Base-by-base conservation (phyloP, 768 basidiomycete genomes). In the Rhizopogon roseolus region DNA sequence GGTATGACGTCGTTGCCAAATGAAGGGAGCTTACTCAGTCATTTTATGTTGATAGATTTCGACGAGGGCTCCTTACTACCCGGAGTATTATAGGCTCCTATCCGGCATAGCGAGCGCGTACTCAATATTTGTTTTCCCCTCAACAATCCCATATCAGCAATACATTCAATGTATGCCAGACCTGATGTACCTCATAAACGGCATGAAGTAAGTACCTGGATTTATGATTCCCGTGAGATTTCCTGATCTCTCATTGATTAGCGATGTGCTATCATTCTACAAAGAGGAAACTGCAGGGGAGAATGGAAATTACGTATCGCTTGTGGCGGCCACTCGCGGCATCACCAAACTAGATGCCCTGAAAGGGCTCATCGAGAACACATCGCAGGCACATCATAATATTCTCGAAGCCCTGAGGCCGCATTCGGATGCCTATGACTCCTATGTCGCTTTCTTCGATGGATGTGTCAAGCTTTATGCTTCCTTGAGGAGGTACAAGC, bases 261-360 rank as follows among this genome's bases (percentile, higher is more conserved):
- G 74, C 54, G 74, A 77, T 40, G 57, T 76, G 22, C 58, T 74
- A 1, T 75, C 69, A 0, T 76, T 77, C 52, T 71, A 76, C 54
- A 68, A 76, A 54, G 75, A 76, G 64, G 75, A 76, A 49, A 49
- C 61, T 2, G 63, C 52, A 0, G 69, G 66, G 2, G 75, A 76
- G 50, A 53, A 54, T 6, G 64, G 66, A 38, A 76, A 75, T 52
- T 69, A 62, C 25, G 60, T 75, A 32, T 73, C 75, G 1, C 55
- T 64, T 9, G 54, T 69, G 0, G 73, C 73, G 0, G 54, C 56
- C 10, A 60, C 55, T 22, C 53, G 57, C 2, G 54, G 60, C 3
- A 49, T 54, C 9, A 56, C 65, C 5, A 74, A 73, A 50, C 40
- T 65, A 41, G 65, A 68, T 8, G 59, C 58, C 5, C 60, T 69